Evolutionary conservation across 345 rosid species (phyloP), one percentile per base, ranked within the genome.

Genomic region (Corchorus olitorius): DNA sequence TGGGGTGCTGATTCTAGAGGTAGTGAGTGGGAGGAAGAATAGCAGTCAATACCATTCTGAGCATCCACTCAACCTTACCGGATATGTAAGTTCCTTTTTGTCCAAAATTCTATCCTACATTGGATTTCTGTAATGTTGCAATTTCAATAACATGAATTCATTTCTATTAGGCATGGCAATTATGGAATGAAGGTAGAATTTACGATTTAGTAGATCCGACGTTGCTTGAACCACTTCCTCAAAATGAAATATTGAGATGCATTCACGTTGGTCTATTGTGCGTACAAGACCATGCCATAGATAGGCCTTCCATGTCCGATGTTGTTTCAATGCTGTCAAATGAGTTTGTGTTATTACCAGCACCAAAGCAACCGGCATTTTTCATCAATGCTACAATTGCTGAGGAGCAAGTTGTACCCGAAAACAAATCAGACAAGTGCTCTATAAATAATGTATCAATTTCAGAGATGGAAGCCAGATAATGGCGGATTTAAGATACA

Each of bases 1-100:
- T 16, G 80, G 86, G 8, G 81, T 83, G 10, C 22, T 85, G 56
- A 75, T 81, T 15, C 65, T 83, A 33, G 84, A 81, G 73, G 83
- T 81, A 48, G 49, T 80, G 14, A 81, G 81, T 17, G 74, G 74
- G 13, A 70, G 33, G 27, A 70, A 54, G 46, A 70, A 10, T 20
- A 16, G 39, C 14, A 16, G 74, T 14, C 53, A n/a, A n/a, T 35
- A 52, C 15, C 59, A 52, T 17, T 19, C 74, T 19, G 56, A 72
- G 17, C 82, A 81, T 70, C 27, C 58, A 0, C 84, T 39, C 13
- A 81, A 67, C 62, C 78, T 83, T 80, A 64, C 70, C 15, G 78
- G 81, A 2, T 75, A 74, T 75, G 78, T 75, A 80, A 9, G 76
- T 72, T 10, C 15, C 4, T 62, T 35, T 34, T 8, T 14, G 43